These are phyloP conservation scores for Lepidium didymum DNA, from an alignment of 345 rosid genomes.

Conservation along the genomic window DNA sequence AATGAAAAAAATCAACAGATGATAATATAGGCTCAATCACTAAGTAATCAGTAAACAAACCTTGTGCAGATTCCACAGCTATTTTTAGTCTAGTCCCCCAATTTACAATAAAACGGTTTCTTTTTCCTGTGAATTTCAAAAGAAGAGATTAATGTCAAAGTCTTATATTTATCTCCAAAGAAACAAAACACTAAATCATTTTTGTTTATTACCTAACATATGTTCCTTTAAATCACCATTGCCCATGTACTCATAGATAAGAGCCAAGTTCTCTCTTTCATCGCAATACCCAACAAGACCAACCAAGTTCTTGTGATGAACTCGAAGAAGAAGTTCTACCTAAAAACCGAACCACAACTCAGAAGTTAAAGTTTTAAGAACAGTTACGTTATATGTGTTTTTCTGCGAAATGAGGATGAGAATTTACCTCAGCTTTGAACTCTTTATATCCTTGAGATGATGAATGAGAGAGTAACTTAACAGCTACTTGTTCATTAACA, in stretches of 20 bases:
- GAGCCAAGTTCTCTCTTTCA: constrained; percentile 31
- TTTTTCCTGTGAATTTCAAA: constrained; percentile 12
- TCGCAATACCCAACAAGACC: constrained; percentile 43
- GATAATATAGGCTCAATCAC: background rate
- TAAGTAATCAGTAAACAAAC: constrained; percentile 9
- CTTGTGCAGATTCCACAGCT: constrained; percentile 43
- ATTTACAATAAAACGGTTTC: constrained; percentile 13
- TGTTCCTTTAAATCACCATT: constrained; percentile 35
- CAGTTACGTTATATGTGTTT: background rate
- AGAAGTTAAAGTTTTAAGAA: background rate
- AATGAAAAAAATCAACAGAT: background rate
- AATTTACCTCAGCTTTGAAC: constrained; percentile 11
- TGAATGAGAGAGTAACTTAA: constrained; percentile 32
- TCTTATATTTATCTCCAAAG: background rate
- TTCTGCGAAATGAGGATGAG: background rate
- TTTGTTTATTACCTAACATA: constrained; percentile 29
- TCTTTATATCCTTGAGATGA: constrained; percentile 34
- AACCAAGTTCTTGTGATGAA: constrained; percentile 46
- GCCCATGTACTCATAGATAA: constrained; percentile 50
- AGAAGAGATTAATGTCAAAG: background rate
- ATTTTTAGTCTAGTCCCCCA: constrained; percentile 44
- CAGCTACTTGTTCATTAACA: constrained; percentile 28
- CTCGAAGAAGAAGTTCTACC: constrained; percentile 49
- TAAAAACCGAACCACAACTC: background rate
- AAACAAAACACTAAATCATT: background rate